Evolutionary conservation across 1,284 basidiomycete species (phyloP).

Genomic region (Puccinia novopanici): DNA sequence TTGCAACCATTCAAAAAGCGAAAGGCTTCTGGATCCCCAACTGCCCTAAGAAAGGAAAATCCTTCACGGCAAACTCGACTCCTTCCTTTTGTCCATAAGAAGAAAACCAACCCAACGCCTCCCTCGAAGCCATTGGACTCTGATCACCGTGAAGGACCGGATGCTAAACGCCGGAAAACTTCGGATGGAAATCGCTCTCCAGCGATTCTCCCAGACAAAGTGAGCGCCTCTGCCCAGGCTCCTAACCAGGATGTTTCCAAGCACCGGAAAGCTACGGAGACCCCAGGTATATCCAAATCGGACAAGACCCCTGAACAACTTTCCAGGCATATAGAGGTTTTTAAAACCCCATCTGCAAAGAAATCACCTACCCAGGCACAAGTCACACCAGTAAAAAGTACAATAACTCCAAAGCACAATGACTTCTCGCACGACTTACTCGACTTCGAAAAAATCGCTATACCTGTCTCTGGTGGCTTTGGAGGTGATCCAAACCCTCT

Average conservation of each 20-base stretch:
- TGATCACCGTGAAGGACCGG: background rate
- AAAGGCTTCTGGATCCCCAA: background rate
- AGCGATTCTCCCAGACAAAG: background rate
- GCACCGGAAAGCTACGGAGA: background rate
- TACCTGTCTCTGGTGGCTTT: background rate
- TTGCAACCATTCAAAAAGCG: background rate
- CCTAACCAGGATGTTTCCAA: no score
- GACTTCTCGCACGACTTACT: background rate
- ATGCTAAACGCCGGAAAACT: conserved; percentile 25
- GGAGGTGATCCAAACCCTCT: background rate
- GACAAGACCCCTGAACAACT: background rate
- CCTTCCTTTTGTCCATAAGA: background rate
- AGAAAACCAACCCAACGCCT: background rate
- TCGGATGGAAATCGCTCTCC: background rate
- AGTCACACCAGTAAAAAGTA: background rate
- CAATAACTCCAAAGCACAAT: background rate
- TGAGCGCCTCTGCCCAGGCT: background rate
- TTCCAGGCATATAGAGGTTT: background rate
- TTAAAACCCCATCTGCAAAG: background rate
- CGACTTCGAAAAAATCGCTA: background rate
- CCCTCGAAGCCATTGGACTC: background rate
- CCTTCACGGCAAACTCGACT: background rate
- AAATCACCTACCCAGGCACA: background rate
- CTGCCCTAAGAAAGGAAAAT: background rate
- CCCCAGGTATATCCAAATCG: background rate